Conservation (phyloP, 768 basidiomycete genomes). For the Boletus bicolor region DNA sequence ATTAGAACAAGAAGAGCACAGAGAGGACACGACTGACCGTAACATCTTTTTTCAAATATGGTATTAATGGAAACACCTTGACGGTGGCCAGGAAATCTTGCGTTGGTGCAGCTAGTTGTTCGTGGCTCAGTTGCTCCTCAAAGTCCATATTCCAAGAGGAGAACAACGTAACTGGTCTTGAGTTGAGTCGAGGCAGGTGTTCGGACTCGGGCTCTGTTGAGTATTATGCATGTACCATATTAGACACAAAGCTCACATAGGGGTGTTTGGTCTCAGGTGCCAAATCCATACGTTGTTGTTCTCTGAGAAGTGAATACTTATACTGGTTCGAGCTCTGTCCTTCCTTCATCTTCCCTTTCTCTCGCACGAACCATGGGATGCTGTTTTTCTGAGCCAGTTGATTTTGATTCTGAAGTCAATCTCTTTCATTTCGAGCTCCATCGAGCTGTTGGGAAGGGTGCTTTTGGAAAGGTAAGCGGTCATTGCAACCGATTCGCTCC, state of each 20-base stretch:
- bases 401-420: conserved; percentile 80
- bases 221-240: conserved; percentile 5
- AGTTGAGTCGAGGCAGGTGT: background rate
- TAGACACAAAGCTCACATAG: conserved; percentile 22
- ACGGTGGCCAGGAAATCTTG: conserved; percentile 57
- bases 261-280: conserved; percentile 8
- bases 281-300: conserved; percentile 36
- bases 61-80: conserved; percentile 80
- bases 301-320: conserved; percentile 27
- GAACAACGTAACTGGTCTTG: conserved; percentile 2
- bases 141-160: conserved; percentile 31
- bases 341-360: conserved; percentile 32
- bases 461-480: conserved; percentile 86
- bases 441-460: conserved; percentile 93
- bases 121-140: conserved; percentile 26
- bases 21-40: conserved; percentile 44
- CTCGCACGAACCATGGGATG: conserved; percentile 53
- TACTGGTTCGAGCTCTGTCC: conserved; percentile 17
- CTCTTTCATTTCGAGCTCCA: conserved; percentile 97
- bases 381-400: conserved; percentile 70
- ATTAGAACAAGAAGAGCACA: conserved; percentile 17
- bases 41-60: conserved; percentile 65
- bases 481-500: background rate
- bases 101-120: conserved; percentile 48
- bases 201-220: background rate